Conservation (phyloP, 768 basidiomycete species). For the Suillus paluster region DNA sequence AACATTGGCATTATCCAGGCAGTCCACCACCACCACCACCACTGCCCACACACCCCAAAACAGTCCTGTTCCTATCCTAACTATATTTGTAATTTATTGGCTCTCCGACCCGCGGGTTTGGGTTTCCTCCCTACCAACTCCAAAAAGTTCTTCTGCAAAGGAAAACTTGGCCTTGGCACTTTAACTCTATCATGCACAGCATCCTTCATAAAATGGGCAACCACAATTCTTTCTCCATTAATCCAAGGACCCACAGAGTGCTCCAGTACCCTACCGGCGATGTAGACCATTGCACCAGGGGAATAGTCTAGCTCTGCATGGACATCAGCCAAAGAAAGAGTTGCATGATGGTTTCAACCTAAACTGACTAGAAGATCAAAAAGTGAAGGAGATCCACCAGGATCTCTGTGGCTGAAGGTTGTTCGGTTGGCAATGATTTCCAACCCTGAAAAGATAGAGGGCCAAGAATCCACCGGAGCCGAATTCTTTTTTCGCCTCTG, state of each 20-base stretch:
- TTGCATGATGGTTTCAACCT: too few relatives aligned
- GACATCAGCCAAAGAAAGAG: neutral
- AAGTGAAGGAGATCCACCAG: neutral
- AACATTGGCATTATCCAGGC: too few relatives aligned
- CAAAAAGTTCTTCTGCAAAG: neutral
- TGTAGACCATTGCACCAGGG: conserved; percentile 4
- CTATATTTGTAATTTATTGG: too few relatives aligned
- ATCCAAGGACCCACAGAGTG: neutral
- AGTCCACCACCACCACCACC: too few relatives aligned
- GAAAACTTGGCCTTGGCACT: neutral
- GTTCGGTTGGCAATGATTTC: conserved; percentile 8
- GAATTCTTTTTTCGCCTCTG: neutral
- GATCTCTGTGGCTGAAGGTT: conserved; percentile 1
- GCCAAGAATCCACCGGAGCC: neutral
- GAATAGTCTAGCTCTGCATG: too few relatives aligned
- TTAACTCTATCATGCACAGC: neutral
- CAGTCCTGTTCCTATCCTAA: too few relatives aligned
- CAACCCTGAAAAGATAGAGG: conserved; percentile 3
- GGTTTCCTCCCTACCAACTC: too few relatives aligned
- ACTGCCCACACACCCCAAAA: too few relatives aligned
- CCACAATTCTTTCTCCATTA: neutral
- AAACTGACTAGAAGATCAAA: too few relatives aligned
- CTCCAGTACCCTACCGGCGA: conserved; percentile 24
- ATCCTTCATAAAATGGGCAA: conserved; percentile 2
- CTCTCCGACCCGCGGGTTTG: too few relatives aligned